Evolutionary conservation across 192 early-diverging fungal genomes (phyloP).

Genomic region (Backusella tuberculispora): DNA sequence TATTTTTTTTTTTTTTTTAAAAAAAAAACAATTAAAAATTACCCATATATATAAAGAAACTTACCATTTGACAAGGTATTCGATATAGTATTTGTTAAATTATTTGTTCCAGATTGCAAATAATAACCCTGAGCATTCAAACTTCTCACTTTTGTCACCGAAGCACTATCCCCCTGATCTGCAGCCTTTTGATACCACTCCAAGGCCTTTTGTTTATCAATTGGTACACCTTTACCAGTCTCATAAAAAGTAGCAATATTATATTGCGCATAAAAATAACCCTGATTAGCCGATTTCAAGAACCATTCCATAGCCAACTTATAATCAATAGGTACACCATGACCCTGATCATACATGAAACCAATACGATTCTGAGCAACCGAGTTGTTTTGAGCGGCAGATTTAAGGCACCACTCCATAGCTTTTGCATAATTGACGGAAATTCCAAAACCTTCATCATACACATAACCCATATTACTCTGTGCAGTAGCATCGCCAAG

Average conservation of each 20-base stretch:
- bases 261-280: slow-evolving; percentile 82
- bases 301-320: slow-evolving; percentile 68
- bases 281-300: slow-evolving; percentile 64
- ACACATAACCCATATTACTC: slow-evolving; percentile 73
- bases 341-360: neutral
- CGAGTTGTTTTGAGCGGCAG: slow-evolving; percentile 58
- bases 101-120: neutral
- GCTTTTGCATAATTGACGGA: slow-evolving; percentile 4
- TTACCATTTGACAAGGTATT: too few relatives aligned
- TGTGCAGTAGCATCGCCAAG: slow-evolving; percentile 57
- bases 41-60: too few relatives aligned
- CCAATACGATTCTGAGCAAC: slow-evolving; percentile 47
- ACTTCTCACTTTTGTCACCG: neutral
- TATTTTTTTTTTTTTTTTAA: neutral
- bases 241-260: slow-evolving; percentile 80
- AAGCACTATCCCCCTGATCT: slow-evolving; percentile 45
- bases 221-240: slow-evolving; percentile 64
- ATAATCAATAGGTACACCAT: slow-evolving; percentile 38
- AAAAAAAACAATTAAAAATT: neutral
- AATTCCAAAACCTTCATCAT: slow-evolving; percentile 77
- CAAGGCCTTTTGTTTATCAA: slow-evolving; percentile 42
- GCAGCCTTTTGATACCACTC: slow-evolving; percentile 19
- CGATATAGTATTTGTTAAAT: too few relatives aligned
- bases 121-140: neutral
- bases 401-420: neutral